These are phyloP conservation scores for Echinochloa phyllopogon DNA, from an alignment of 176 grass and related monocot species.

Conservation along the genomic window DNA sequence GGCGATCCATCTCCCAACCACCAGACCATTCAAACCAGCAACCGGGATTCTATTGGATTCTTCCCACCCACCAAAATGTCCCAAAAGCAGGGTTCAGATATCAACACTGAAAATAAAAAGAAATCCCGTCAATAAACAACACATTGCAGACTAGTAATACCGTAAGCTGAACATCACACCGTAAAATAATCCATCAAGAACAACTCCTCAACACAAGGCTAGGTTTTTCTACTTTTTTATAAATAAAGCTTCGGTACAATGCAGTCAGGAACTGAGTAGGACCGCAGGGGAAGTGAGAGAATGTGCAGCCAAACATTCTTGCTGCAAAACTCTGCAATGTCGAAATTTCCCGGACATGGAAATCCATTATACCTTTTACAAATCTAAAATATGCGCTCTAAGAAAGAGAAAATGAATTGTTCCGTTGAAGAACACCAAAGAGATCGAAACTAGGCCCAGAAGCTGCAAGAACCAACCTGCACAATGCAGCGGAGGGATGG, in stretches of 20 bases:
- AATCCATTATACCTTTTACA: neutral
- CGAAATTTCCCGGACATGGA: neutral
- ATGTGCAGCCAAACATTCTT: conserved; percentile 5
- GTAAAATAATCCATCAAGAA: conserved; percentile 11
- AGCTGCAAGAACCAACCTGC: conserved; percentile 5
- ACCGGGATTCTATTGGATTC: conserved; percentile 8
- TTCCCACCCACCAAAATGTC: conserved; percentile 1
- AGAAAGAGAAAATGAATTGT: neutral
- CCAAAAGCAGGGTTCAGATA: conserved; percentile 20
- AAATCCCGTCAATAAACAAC: neutral
- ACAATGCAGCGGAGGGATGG: neutral
- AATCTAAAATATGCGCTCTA: neutral
- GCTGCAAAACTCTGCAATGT: conserved; percentile 15
- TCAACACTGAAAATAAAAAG: conserved; percentile 30
- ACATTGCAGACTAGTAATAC: conserved; percentile 1
- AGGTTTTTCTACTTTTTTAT: neutral
- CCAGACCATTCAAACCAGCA: conserved; percentile 37
- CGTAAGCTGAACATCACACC: neutral
- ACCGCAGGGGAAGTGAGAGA: conserved; percentile 1
- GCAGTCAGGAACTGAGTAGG: neutral
- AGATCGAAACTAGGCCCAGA: neutral
- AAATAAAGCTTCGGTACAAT: neutral
- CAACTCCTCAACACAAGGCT: neutral
- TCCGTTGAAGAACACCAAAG: neutral
- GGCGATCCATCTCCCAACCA: conserved; percentile 54